Evolutionary conservation across 176 grass and related monocot species (phyloP), one percentile per base, ranked within the genome.

Genomic region (Elaeis guineensis): DNA sequence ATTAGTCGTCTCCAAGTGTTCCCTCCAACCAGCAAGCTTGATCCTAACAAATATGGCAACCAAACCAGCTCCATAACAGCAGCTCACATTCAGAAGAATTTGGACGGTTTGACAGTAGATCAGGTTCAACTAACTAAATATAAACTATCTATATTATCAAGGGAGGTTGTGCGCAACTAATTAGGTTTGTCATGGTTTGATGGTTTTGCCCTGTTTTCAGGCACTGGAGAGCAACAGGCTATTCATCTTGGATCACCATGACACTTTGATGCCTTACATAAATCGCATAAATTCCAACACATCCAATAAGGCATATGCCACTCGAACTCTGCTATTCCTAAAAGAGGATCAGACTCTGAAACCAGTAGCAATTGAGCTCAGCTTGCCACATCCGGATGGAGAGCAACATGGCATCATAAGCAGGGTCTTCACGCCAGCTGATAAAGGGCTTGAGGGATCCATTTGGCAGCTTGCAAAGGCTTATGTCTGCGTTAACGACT

Each of bases 401-500:
- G 50, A 79, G 7, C 63, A 77, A 54, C 64, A 62, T 0, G 86
- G 91, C 0, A 78, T 76, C 0, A 6, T 58, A 19, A 91, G 81
- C 65, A 87, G 49, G 16, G 87, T 91, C 30, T 97, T 75, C 62
- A 82, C 75, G 4, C 78, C 87, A 0, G 80, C 87, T n/a, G 39
- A 69, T 0, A 44, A 63, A 2, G 84, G 87, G 1, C 72, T 80
- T n/a, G 8, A 72, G 0, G 49, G 66, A 1, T 80, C 77, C 16
- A 78, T 97, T 11, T 97, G 92, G 92, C 83, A 91, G 49, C 78
- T 97, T 32, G 87, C 92, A 50, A 97, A 97, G 84, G 92, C 92
- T 21, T 97, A 91, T 16, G 92, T 78, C 39, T 70, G 69, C 11
- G 92, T 97, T 21, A 88, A 97, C 0, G 92, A 97, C 76, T 97